These are phyloP conservation scores for Moesziomyces parantarcticus DNA, from an alignment of 1,284 basidiomycete species.

Conservation along the genomic window DNA sequence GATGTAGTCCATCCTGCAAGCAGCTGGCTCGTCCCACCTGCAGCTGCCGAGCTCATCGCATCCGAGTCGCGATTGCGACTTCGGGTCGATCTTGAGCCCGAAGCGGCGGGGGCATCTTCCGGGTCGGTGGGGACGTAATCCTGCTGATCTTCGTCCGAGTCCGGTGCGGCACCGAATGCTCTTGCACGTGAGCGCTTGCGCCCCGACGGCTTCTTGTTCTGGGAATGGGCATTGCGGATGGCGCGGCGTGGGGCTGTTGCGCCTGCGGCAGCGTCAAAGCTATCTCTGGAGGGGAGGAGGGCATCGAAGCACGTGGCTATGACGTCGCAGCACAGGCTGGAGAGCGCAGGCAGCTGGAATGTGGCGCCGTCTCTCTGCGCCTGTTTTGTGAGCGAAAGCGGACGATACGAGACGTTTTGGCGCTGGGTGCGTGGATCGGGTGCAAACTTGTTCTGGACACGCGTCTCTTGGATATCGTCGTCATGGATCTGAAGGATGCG, in stretches of 20 bases:
- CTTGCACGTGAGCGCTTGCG: constrained; percentile 21
- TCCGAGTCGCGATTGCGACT: background rate
- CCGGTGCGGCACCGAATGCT: constrained; percentile 32
- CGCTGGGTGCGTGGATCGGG: constrained; percentile 21
- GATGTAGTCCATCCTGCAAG: constrained; percentile 32
- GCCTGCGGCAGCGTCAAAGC: constrained; percentile 23
- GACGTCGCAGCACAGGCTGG: constrained; percentile 19
- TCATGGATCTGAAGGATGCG: constrained; percentile 30
- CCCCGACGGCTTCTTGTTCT: background rate
- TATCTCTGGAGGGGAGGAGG: constrained; percentile 29
- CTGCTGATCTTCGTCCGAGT: constrained; percentile 29
- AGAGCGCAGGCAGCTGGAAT: constrained; percentile 22
- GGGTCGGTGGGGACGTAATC: constrained; percentile 37
- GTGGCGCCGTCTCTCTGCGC: constrained; percentile 18
- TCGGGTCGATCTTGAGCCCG: constrained; percentile 7
- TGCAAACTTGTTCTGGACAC: constrained; percentile 30
- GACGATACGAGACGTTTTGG: constrained; percentile 30
- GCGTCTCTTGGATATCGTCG: constrained; percentile 31
- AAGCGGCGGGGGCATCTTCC: background rate
- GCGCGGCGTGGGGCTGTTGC: background rate
- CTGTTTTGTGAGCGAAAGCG: constrained; percentile 18
- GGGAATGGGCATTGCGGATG: constrained; percentile 10
- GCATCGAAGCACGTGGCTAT: constrained; percentile 31
- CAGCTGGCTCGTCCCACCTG: constrained; percentile 9
- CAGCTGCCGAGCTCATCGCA: background rate